phyloP scores from a whole-genome alignment of 495 filamentous ascomycete species.

The Lasiosphaeria hispida region DNA sequence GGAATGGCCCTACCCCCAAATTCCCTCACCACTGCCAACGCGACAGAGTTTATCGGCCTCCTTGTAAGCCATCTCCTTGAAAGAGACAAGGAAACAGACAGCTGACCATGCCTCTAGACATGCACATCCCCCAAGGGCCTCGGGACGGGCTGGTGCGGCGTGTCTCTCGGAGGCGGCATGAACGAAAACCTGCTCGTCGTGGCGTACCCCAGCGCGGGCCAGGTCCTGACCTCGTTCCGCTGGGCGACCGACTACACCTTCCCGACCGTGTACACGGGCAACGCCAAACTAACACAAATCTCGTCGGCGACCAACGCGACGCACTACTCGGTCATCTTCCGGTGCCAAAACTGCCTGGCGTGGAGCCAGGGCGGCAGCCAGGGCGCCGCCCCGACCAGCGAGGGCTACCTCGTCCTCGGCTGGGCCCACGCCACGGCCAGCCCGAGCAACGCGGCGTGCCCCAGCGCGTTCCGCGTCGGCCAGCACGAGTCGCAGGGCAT shows the following conservation, averaged over 20 bases:
- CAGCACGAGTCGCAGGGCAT: constrained; percentile 15
- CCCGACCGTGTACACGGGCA: constrained; percentile 54
- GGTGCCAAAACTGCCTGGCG: constrained; percentile 55
- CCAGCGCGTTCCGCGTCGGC: background rate
- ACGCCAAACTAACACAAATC: constrained; percentile 51
- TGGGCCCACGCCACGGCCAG: constrained; percentile 8
- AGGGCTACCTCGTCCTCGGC: constrained; percentile 18
- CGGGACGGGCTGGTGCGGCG: constrained; percentile 50
- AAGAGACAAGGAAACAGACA: background rate
- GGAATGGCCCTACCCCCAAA: constrained; percentile 52
- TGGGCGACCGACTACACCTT: constrained; percentile 52
- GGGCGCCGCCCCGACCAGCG: constrained; percentile 10
- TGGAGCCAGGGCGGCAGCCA: constrained; percentile 34
- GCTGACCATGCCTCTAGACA: constrained; percentile 16
- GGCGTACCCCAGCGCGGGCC: constrained; percentile 44
- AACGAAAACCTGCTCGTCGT: constrained; percentile 52
- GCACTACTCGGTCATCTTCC: constrained; percentile 54
- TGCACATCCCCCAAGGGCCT: constrained; percentile 21
- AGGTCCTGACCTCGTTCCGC: constrained; percentile 50
- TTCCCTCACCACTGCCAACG: constrained; percentile 40
- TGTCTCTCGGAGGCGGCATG: constrained; percentile 54
- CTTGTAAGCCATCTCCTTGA: constrained; percentile 29
- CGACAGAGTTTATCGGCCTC: constrained; percentile 54
- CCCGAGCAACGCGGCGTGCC: background rate
- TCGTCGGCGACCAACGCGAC: constrained; percentile 47